Evolutionary conservation across 1,139 yeast genomes (phyloP), one percentile per base, ranked within the genome.

Genomic region (Tardiomyces depauwii): DNA sequence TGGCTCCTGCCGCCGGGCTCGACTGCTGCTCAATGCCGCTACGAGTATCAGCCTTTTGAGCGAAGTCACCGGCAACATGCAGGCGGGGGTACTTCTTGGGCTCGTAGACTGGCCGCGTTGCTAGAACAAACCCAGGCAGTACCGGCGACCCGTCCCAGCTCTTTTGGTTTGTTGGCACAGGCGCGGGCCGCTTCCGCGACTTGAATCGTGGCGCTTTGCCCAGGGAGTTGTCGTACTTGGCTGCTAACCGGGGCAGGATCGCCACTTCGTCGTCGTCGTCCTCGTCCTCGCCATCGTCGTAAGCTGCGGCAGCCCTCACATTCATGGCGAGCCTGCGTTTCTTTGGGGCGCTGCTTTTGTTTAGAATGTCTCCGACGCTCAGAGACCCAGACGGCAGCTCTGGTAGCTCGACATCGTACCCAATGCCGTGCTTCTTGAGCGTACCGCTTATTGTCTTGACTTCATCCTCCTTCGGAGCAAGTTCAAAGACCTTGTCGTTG

Each of bases 311-410:
- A 25, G 51, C 45, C 33, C 53, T 48, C 11, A 51, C 42, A 41
- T 46, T 46, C 54, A 50, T 50, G 1, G 52, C 48, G 28, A 51
- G 41, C 38, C 47, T 43, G 13, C 51, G 48, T 39, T 47, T 49
- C 40, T 43, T 49, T 7, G 25, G 33, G 42, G 25, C 40, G 32
- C 41, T 23, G 39, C 18, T n/a, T 36, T n/a, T 41, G 41, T 23
- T 23, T 18, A 39, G 7, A 42, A 33, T 21, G 12, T 45, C 38
- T 19, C 38, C n/a, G 41, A 11, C 14, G 14, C 40, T 38, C 14
- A 18, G 13, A 30, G 39, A 12, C 14, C n/a, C 19, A 7, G 25
- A n/a, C 7, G 44, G 49, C 18, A 46, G 43, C 28, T 44, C 43
- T 11, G 46, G 45, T 6, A 48, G 50, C 13, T 48, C 50, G 25